Percentiles rank a stretch among this genome's conserved stretches.
Conservation (phyloP, 768 basidiomycete species). For the Mycena filopes region DNA sequence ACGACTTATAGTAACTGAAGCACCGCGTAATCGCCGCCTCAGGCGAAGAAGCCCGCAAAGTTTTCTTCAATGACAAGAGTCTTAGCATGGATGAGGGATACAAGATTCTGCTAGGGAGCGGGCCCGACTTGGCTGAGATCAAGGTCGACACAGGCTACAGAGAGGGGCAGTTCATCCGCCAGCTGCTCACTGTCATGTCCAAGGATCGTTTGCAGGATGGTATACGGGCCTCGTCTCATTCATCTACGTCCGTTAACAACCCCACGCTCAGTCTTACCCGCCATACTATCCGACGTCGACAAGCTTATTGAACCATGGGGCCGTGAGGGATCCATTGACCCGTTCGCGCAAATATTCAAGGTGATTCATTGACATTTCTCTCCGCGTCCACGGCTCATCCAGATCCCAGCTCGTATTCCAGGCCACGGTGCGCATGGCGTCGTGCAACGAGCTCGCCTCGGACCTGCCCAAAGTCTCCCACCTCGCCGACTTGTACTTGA, state of each 20-base stretch:
- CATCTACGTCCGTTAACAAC: not conserved
- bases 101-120: not conserved
- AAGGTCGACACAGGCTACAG: not conserved
- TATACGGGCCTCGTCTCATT: not conserved
- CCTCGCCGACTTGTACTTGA: slow-evolving; percentile 14
- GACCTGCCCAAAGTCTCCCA: slow-evolving; percentile 1
- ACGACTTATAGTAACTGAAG: not conserved
- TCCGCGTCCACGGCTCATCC: not conserved
- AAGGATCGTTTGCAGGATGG: not conserved
- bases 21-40: not conserved
- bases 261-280: not conserved
- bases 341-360: slow-evolving; percentile 2
- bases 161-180: not conserved
- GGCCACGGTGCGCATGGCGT: slow-evolving; percentile 22
- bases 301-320: not conserved
- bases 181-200: not conserved
- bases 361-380: not conserved
- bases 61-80: not conserved
- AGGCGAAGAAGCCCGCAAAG: not conserved
- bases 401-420: slow-evolving; percentile 29
- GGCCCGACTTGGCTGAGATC: not conserved
- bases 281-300: not conserved
- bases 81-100: not conserved
- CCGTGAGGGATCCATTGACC: not conserved
- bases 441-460: slow-evolving; percentile 26